Evolutionary conservation across 352 stramenopile genomes (phyloP).

Genomic region (Pelagophyceae sp.): DNA sequence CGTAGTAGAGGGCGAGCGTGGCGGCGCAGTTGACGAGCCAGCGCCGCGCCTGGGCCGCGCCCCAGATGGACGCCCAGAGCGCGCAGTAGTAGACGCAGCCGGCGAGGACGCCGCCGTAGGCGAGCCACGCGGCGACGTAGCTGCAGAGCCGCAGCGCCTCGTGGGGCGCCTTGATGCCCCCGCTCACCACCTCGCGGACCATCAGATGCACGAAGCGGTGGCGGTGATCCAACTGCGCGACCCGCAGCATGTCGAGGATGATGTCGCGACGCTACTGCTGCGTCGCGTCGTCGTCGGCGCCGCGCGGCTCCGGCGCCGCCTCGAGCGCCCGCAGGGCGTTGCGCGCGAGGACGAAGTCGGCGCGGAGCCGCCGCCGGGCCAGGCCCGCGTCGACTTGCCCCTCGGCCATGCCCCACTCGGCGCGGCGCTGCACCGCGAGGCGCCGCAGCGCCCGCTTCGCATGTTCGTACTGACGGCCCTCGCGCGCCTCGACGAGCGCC

Average conservation of each 20-base stretch:
- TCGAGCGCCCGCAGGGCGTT: no score
- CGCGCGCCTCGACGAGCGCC: no score
- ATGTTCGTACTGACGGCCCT: no score
- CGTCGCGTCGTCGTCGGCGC: background rate
- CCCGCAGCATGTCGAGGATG: background rate
- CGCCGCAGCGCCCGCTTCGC: no score
- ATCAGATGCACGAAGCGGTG: background rate
- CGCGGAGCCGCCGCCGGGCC: no score
- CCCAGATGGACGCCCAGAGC: background rate
- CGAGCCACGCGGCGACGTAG: background rate
- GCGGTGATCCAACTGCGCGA: background rate
- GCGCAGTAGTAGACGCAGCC: background rate
- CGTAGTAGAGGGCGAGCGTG: no score
- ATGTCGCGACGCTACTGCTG: background rate
- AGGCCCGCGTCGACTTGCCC: no score
- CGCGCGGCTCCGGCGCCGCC: no score
- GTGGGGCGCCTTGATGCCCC: background rate
- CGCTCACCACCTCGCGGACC: background rate
- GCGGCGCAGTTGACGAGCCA: background rate
- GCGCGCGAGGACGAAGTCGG: no score
- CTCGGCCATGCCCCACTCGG: no score
- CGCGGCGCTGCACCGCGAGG: no score
- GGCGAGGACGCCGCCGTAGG: background rate
- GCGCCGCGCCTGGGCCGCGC: background rate
- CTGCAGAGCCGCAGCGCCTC: background rate